Evolutionary conservation across 2,329 filamentous ascomycete genomes (phyloP).

Genomic region (Spiromastix sp.): DNA sequence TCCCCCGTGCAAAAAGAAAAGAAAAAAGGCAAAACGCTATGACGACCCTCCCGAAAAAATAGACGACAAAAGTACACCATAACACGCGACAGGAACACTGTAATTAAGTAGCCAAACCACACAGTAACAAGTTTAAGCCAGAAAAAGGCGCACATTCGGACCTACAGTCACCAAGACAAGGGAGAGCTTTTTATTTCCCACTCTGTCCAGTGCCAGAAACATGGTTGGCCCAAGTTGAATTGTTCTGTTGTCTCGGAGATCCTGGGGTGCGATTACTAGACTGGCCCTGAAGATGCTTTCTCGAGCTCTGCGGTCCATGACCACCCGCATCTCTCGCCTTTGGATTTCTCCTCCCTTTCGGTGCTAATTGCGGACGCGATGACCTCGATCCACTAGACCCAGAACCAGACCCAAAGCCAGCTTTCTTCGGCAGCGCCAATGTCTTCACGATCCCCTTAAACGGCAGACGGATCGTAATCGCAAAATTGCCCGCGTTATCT

Average conservation of each 20-base stretch:
- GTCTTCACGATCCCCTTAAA: slow-evolving; percentile 35
- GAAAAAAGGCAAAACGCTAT: slow-evolving; percentile 1
- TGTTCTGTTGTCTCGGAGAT: slow-evolving; percentile 5
- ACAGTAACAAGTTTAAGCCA: no score
- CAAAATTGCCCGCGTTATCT: slow-evolving; percentile 26
- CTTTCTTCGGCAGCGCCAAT: slow-evolving; percentile 28
- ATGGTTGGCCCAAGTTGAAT: slow-evolving; percentile 4
- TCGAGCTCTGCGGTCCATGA: slow-evolving; percentile 24
- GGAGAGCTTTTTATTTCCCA: no score
- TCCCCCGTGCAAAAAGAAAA: no score
- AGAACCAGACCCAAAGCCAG: slow-evolving; percentile 15
- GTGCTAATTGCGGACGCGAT: no score
- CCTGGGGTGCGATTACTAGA: not conserved
- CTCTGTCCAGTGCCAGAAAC: slow-evolving; percentile 4
- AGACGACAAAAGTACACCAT: no score
- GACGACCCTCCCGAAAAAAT: slow-evolving; percentile 4
- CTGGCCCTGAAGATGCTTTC: slow-evolving; percentile 7
- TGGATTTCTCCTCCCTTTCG: slow-evolving; percentile 22
- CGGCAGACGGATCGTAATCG: slow-evolving; percentile 38
- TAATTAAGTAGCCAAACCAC: no score
- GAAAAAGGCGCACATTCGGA: no score
- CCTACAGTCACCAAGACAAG: no score
- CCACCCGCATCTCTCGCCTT: slow-evolving; percentile 30
- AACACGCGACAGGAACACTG: no score
- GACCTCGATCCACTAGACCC: slow-evolving; percentile 13